Percentiles rank a stretch among this genome's conserved stretches.
Conservation (phyloP, 2,329 filamentous ascomycete species). For the Colletotrichum tanaceti region DNA sequence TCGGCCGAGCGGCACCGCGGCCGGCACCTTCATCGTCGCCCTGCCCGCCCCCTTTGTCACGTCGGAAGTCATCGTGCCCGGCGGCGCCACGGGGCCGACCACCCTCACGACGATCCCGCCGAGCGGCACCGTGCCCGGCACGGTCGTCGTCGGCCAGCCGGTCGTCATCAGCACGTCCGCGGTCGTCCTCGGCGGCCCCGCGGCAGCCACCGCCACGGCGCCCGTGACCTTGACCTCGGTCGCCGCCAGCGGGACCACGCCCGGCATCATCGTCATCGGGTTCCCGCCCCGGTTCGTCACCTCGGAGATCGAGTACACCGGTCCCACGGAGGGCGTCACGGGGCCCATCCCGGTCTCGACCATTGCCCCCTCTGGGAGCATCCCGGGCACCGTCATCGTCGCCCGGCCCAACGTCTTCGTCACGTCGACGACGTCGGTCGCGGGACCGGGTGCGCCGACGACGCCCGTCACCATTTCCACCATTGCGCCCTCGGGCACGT, state of each 20-base stretch:
- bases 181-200: slow-evolving; percentile 9
- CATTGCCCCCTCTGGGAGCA: not conserved
- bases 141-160: slow-evolving; percentile 16
- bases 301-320: slow-evolving; percentile 2
- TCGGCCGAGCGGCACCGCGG: not conserved
- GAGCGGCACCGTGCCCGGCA: slow-evolving; percentile 24
- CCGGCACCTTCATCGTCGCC: slow-evolving; percentile 34
- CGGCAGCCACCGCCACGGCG: slow-evolving; percentile 6
- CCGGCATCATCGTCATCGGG: slow-evolving; percentile 22
- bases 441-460: not conserved
- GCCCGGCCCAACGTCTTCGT: not conserved
- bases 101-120: slow-evolving; percentile 18
- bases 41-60: slow-evolving; percentile 19
- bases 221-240: slow-evolving; percentile 24
- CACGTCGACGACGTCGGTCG: not conserved
- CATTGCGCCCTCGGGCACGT: not conserved
- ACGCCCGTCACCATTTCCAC: slow-evolving; percentile 21
- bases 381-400: not conserved
- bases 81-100: not conserved
- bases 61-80: slow-evolving; percentile 6
- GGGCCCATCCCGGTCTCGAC: not conserved
- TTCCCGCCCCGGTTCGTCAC: slow-evolving; percentile 3
- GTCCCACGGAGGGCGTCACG: not conserved
- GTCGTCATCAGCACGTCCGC: slow-evolving; percentile 22
- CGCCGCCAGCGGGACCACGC: slow-evolving; percentile 11